Conservation (phyloP, 768 basidiomycete species). For the Filobasidium floriforme region DNA sequence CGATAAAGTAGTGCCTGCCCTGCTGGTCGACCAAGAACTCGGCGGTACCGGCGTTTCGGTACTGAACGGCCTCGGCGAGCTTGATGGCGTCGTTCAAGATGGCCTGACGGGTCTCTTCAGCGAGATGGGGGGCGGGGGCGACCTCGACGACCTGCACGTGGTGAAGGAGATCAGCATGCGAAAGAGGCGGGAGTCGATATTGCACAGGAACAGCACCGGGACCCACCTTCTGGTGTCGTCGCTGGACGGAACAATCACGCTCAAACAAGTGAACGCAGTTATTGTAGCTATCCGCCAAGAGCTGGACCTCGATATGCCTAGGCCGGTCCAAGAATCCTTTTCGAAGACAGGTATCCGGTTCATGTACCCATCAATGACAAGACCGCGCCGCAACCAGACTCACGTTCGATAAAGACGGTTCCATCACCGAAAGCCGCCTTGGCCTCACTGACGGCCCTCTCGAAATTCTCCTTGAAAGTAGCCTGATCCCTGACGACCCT, state of each 20-base stretch:
- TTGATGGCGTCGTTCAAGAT: conserved; percentile 88
- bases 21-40: conserved; percentile 97
- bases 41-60: conserved; percentile 94
- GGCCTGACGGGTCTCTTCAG: conserved; percentile 79
- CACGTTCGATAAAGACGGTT: conserved; percentile 94
- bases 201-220: no score
- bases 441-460: conserved; percentile 89
- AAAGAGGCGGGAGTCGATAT: background rate
- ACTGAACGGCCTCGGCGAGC: conserved; percentile 84
- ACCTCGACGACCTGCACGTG: conserved; percentile 73
- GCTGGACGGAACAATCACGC: conserved; percentile 96
- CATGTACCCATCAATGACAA: no score
- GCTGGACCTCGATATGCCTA: conserved; percentile 93
- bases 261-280: conserved; percentile 98
- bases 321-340: conserved; percentile 72
- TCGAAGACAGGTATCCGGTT: no score
- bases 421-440: conserved; percentile 96
- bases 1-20: conserved; percentile 97
- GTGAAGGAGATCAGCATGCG: background rate
- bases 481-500: conserved; percentile 91
- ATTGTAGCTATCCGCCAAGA: conserved; percentile 81
- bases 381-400: no score
- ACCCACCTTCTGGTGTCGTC: conserved; percentile 78
- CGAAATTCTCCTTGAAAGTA: conserved; percentile 79
- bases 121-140: conserved; percentile 88